Evolutionary conservation across 192 early-diverging fungal genomes (phyloP).

Genomic region (Oehlia diaphana): DNA sequence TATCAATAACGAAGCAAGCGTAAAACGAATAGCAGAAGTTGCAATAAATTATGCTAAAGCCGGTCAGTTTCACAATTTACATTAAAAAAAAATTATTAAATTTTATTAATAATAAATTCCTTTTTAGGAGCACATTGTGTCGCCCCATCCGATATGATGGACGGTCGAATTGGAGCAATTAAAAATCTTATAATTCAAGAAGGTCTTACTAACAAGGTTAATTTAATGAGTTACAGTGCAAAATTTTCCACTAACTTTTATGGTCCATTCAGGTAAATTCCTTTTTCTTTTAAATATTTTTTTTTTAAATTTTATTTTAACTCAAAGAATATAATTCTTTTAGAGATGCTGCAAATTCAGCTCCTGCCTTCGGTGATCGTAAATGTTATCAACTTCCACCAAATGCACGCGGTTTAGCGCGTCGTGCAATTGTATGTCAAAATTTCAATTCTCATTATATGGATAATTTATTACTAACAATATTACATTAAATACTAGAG

Average conservation of each 20-base stretch:
- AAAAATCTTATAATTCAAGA: constrained; percentile 78
- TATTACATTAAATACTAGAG: constrained; percentile 11
- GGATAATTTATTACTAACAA: not conserved
- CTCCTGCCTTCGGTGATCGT: constrained; percentile 89
- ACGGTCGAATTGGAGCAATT: constrained; percentile 89
- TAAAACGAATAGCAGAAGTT: constrained; percentile 80
- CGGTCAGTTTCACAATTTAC: constrained; percentile 41
- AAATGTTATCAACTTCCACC: constrained; percentile 94
- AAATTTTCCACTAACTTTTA: constrained; percentile 97
- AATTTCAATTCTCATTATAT: not conserved
- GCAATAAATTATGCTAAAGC: constrained; percentile 86
- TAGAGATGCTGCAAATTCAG: constrained; percentile 87
- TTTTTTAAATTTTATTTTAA: not conserved
- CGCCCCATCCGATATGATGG: constrained; percentile 98
- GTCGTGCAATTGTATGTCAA: constrained; percentile 68
- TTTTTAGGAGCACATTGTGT: constrained; percentile 72
- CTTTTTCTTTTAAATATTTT: not conserved
- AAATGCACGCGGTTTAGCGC: constrained; percentile 83
- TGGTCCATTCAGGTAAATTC: constrained; percentile 84
- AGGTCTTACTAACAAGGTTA: constrained; percentile 74
- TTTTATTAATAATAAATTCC: not conserved
- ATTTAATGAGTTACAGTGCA: constrained; percentile 95
- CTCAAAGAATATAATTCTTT: constrained; percentile 11
- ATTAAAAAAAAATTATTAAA: not conserved
- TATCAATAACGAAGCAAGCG: constrained; percentile 78